Base-by-base conservation (phyloP, 2,329 filamentous ascomycete genomes). In the Alternaria longipes region DNA sequence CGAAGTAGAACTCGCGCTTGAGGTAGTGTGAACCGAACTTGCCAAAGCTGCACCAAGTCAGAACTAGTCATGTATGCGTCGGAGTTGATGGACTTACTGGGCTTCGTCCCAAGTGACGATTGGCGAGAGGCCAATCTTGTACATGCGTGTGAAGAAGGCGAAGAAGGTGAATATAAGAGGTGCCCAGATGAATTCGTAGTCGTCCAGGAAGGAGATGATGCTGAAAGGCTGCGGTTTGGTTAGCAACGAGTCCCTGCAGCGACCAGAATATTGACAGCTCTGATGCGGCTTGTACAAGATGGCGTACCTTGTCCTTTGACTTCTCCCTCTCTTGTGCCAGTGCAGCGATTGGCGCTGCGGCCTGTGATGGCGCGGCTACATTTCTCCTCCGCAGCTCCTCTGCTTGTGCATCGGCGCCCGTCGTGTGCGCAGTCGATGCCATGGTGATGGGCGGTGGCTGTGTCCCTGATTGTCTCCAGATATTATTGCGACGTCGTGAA, bases 21-120 rank as follows among this genome's bases (percentile, higher is more conserved):
- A 99, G 90, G 81, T 99, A 99, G 82, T 99, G 94, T 73, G 94
- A 98, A 67, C 95, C 95, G 81, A 99, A 99, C 84, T 99, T 99
- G 78, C 92, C 92, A 80, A 96, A 96, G 80, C 90, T 93, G 73
- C 60, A 5, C 41, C 28, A n/a, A 18, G 68, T 79, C 49, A 77
- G 74, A 63, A 38, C 20, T 38, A 59, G 40, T 28, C 20, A 24
- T 50, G 30, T 20, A 49, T 22, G 28, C 26, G 18, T 24, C 30
- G 8, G 4, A 40, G 32, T 3, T 16, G 22, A 18, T 47, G 22
- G 52, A 72, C 87, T 79, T 87, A 90, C 87, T 91, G 89, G 70
- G 89, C 89, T 82, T 91, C 89, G 78, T 91, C 89, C 89, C 89
- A 91, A 49, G 89, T 91, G 60, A 91, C 89, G 71, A 91, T 91